Evolutionary conservation across 306 rosid species (phyloP), one percentile per base, ranked within the genome.

Genomic region (Castanea crenata): DNA sequence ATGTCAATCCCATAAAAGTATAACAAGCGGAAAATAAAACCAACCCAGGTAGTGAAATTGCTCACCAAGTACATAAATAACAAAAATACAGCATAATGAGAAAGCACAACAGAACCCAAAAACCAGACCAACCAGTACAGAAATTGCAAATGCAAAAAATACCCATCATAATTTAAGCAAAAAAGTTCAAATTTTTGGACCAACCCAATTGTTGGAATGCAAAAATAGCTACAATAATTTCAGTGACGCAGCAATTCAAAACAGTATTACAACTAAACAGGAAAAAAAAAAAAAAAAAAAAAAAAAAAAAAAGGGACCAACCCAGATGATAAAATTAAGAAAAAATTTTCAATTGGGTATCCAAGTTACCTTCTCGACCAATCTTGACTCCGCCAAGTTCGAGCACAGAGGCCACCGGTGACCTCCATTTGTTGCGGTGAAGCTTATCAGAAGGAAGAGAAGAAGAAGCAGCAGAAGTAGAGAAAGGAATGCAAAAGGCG

Each of bases 341-440:
- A 38, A 44, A 3, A 1, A 5, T 6, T 1, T 38, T 38, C 46
- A 38, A 38, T 6, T 38, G 46, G 46, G 46, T 38, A 38, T 38
- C 46, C 1, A 38, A 38, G 46, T 38, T 38, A 38, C 46, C 46
- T 6, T 38, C 46, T 38, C 46, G 46, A 38, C 46, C 46, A 6
- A 38, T 38, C 46, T 38, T 38, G 46, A 38, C 9, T 6, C 46
- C 46, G 0, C 46, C 96, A 21, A 92, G 68, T 21, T 91, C 96
- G 74, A 90, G 78, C 29, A 71, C 87, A 5, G 98, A 90, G 21
- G 83, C 77, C 74, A 91, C 90, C 0, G 94, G 89, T 67, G 81
- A 97, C 46, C 82, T 84, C 96, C 94, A 92, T 83, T 95, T 92
- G 81, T 91, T 90, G 59, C 61, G 73, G 55, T 83, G 85, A 82